Base-by-base conservation (phyloP, 2,329 filamentous ascomycete genomes). In the Ambrosiella beaveri region DNA sequence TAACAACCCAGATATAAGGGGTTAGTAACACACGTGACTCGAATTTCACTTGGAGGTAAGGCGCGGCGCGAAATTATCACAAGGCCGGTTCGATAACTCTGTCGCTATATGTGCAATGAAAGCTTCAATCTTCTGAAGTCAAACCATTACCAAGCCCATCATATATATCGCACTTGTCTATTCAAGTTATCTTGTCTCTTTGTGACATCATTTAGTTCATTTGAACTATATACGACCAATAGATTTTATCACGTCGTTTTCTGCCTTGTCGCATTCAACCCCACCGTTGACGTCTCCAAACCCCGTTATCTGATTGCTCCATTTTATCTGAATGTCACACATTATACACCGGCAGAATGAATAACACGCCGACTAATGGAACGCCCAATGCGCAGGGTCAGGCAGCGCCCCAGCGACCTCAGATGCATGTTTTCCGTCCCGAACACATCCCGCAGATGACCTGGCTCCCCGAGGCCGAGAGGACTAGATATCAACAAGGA, bases 401-500 rank as follows among this genome's bases (percentile, higher is more conserved):
- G 53, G 56, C 27, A 65, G 56, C 56, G 57, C 44, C 63, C 64
- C 62, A 63, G 57, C 62, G 27, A 66, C 57, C 65, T 7, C 66
- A 64, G 8, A 64, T 67, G 1, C 70, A 71, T 1, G 73, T 78
- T 67, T 78, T 76, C 39, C 70, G 73, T 39, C 76, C 78, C 0
- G 71, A 74, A 40, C 73, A 75, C 56, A 80, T 81, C 66, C 71
- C 74, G 39, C 70, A 62, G 5, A 70, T 81, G 2, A 69, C 69
- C 1, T 72, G 74, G 44, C 69, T 84, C 2, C 75, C 69, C 35
- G 70, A 75, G 1, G 73, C 76, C 1, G 81, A 84, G 59, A 80
- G 77, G 63, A 63, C 63, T 1, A 81, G 80, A 63, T 84, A 82
- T 63, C 78, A 82, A 63, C 67, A 71, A 1, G 80, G 80, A 1